Evolutionary conservation across 306 rosid genomes (phyloP), one percentile per base, ranked within the genome.

Genomic region (Cicer pinnatifidum): DNA sequence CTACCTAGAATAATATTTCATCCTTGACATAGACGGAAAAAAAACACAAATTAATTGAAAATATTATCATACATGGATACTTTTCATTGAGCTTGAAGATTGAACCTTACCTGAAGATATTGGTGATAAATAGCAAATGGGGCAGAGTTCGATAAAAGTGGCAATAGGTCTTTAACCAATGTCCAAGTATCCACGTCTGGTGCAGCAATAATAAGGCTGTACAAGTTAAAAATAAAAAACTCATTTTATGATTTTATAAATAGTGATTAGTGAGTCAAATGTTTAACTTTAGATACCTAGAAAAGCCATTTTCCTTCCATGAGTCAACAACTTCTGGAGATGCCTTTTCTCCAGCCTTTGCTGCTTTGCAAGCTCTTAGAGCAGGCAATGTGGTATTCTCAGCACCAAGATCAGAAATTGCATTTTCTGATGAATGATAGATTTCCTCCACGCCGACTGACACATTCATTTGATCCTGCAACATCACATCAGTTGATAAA

Each of bases 41-140:
- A 50, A 77, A 59, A 43, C 2, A 20, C 5, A n/a, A 50, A n/a
- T 16, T 39, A 52, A 51, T 37, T 40, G n/a, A 69, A 23, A 67
- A 19, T 3, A 28, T 43, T 16, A 54, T 64, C 63, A 37, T 20
- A 38, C 15, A 73, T 17, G 16, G 46, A 72, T 2, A 16, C 9
- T 16, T 43, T 46, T 52, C 57, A 71, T 71, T 38, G 23, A 28
- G 48, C 44, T 13, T 45, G 56, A 47, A 33, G 40, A 28, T n/a
- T 15, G 58, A 53, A 71, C 68, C 41, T 68, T 65, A 94, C 98
- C 97, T 94, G 94, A 83, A 91, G 88, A 84, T 86, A 89, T 77
- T 91, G 98, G 76, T 94, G 98, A 86, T 89, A 94, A 75, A 91
- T 89, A 17, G 90, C 92, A 87, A 94, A 91, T n/a, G 98, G 92